phyloP scores from a whole-genome alignment of 352 stramenopile species.

The Globisporangium acanthophoron region DNA sequence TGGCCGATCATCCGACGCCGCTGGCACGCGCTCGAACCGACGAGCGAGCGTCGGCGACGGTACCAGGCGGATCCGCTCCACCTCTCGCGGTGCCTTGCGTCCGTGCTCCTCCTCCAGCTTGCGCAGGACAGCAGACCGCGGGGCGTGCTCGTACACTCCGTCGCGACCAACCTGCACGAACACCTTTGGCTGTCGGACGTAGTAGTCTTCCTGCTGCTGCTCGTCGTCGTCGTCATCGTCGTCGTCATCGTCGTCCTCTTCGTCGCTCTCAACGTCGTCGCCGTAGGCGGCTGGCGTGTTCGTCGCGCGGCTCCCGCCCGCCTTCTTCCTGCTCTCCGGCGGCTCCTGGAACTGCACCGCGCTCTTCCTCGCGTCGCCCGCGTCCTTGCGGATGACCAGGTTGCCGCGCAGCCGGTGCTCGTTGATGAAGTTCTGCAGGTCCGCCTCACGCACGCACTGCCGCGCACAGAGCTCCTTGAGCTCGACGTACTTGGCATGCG shows the following conservation, averaged over 20 bases:
- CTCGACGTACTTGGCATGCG: constrained; percentile 63
- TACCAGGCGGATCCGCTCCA: constrained; percentile 46
- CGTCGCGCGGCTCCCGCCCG: constrained; percentile 13
- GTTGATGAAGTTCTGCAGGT: constrained; percentile 80
- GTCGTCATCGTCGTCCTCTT: constrained; percentile 22
- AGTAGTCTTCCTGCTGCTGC: constrained; percentile 19
- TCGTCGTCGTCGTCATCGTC: constrained; percentile 13
- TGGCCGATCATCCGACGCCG: constrained; percentile 13
- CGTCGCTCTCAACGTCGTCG: constrained; percentile 6
- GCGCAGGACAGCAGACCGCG: constrained; percentile 27
- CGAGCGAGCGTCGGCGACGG: constrained; percentile 38
- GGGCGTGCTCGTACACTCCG: constrained; percentile 30
- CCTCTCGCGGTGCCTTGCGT: constrained; percentile 21
- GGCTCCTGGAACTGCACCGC: constrained; percentile 2
- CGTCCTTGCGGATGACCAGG: constrained; percentile 35
- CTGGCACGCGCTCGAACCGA: constrained; percentile 36
- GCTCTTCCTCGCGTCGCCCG: not conserved
- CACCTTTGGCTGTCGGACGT: constrained; percentile 32
- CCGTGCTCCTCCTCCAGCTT: constrained; percentile 29
- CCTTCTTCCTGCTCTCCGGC: constrained; percentile 7
- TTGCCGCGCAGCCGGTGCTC: constrained; percentile 71
- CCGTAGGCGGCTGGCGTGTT: constrained; percentile 17
- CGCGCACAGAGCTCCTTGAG: constrained; percentile 71
- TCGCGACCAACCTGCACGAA: constrained; percentile 41
- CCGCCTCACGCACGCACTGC: constrained; percentile 69